These are phyloP conservation scores for Botrytis paeoniae DNA, from an alignment of 2,329 filamentous ascomycete genomes.

Conservation along the genomic window DNA sequence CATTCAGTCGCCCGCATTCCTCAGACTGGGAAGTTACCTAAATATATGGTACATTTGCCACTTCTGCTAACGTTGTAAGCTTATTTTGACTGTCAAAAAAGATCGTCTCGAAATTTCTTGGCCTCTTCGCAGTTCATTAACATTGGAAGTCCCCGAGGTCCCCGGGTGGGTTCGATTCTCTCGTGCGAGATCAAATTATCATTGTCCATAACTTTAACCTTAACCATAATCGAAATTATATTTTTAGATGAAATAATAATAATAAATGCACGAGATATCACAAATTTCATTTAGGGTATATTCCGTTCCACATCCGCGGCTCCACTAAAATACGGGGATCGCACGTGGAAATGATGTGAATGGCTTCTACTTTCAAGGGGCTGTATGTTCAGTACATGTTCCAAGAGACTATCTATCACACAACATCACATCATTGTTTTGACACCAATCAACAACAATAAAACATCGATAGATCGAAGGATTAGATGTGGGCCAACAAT, in stretches of 20 bases:
- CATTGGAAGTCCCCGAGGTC: not conserved
- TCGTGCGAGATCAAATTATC: not conserved
- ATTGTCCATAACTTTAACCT: not conserved
- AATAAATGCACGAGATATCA: slow-evolving; percentile 1
- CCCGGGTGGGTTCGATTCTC: not conserved
- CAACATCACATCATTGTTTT: not conserved
- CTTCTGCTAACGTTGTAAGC: not conserved
- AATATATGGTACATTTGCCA: not conserved
- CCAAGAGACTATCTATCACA: not conserved
- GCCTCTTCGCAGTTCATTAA: not conserved
- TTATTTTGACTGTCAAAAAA: not conserved
- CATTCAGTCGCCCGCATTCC: not conserved
- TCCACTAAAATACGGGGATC: not conserved
- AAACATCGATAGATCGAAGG: not conserved
- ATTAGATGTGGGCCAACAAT: no score
- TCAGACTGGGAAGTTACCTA: not conserved
- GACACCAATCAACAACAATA: not conserved
- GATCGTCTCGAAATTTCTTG: not conserved
- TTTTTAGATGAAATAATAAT: not conserved
- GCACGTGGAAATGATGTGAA: not conserved
- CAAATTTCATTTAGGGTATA: not conserved
- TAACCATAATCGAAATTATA: not conserved
- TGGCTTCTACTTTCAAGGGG: not conserved
- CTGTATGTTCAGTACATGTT: not conserved
- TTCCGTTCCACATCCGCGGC: not conserved